Evolutionary conservation across 306 rosid species (phyloP).

Genomic region (Purshia tridentata): DNA sequence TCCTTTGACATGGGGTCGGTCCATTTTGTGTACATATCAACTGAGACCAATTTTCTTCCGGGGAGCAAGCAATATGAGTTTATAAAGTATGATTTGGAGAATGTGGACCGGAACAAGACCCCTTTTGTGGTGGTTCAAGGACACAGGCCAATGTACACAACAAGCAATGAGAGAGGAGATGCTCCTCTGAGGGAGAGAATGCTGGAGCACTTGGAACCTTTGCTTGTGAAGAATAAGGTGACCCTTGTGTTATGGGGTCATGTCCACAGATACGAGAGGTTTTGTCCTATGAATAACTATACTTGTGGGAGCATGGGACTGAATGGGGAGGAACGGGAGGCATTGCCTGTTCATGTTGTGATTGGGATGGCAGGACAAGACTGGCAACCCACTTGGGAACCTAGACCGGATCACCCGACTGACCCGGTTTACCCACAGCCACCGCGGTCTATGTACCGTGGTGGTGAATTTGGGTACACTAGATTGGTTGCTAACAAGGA

Average conservation of each 20-base stretch:
- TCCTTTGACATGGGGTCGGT: conserved; percentile 78
- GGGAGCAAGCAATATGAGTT: conserved; percentile 74
- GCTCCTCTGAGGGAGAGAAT: conserved; percentile 53
- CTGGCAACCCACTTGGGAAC: conserved; percentile 89
- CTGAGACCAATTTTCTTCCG: conserved; percentile 81
- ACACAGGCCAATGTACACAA: conserved; percentile 92
- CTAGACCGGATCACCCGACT: conserved; percentile 56
- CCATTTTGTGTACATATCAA: conserved; percentile 78
- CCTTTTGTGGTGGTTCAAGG: conserved; percentile 87
- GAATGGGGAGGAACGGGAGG: too few relatives aligned
- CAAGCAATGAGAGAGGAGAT: conserved; percentile 72
- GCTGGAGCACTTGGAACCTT: conserved; percentile 79
- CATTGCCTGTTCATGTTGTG: conserved; percentile 65
- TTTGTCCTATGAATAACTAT: conserved; percentile 71
- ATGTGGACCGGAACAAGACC: conserved; percentile 60
- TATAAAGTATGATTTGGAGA: conserved; percentile 74
- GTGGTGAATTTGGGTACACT: conserved; percentile 89
- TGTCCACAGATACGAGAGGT: conserved; percentile 89
- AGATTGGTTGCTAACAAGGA: conserved; percentile 65
- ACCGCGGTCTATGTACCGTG: conserved; percentile 62
- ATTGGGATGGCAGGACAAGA: conserved; percentile 92
- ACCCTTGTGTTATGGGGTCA: conserved; percentile 91
- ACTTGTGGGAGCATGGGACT: conserved; percentile 54
- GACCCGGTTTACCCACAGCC: conserved; percentile 88
- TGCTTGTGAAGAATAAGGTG: conserved; percentile 74